A percentile compares a stretch with the other conserved stretches of the same genome.
Conservation (phyloP, 169 alveolate genomes). For the Cryptosporidium muris region DNA sequence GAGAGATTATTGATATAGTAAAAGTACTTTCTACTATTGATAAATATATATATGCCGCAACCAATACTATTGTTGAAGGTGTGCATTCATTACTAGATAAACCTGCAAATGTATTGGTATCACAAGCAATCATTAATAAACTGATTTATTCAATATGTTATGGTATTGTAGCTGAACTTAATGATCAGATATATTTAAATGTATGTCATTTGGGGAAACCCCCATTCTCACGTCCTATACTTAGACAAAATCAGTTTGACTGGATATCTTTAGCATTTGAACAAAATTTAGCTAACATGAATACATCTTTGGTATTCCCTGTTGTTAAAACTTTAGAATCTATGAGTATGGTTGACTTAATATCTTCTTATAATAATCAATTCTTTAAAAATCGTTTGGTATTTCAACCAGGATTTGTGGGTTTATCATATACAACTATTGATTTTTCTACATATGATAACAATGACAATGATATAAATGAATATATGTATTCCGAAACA, state of each 20-base stretch:
- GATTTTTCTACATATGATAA: background rate
- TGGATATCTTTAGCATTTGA: slow-evolving; percentile 42
- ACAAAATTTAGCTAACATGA: slow-evolving; percentile 2
- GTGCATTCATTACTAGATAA: background rate
- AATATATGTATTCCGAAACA: background rate
- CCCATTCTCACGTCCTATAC: slow-evolving; percentile 48
- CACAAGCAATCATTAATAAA: slow-evolving; percentile 15
- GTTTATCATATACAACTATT: slow-evolving; percentile 17
- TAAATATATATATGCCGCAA: slow-evolving; percentile 8
- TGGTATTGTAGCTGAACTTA: slow-evolving; percentile 32
- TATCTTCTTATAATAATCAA: too few species aligned
- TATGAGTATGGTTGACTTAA: too few species aligned
- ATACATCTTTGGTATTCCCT: slow-evolving; percentile 34
- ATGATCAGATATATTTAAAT: slow-evolving; percentile 9
- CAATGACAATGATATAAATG: background rate
- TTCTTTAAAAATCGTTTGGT: background rate
- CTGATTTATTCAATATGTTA: slow-evolving; percentile 50
- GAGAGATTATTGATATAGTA: background rate
- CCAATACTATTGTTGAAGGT: slow-evolving; percentile 15
- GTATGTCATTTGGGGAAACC: slow-evolving; percentile 39
- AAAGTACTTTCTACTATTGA: slow-evolving; percentile 13
- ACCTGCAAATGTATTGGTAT: slow-evolving; percentile 19
- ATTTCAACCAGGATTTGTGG: slow-evolving; percentile 56
- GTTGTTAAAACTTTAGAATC: slow-evolving; percentile 35
- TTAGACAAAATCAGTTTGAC: slow-evolving; percentile 49